phyloP scores from a whole-genome alignment of 257 asterid species.

The Lavandula angustifolia region DNA sequence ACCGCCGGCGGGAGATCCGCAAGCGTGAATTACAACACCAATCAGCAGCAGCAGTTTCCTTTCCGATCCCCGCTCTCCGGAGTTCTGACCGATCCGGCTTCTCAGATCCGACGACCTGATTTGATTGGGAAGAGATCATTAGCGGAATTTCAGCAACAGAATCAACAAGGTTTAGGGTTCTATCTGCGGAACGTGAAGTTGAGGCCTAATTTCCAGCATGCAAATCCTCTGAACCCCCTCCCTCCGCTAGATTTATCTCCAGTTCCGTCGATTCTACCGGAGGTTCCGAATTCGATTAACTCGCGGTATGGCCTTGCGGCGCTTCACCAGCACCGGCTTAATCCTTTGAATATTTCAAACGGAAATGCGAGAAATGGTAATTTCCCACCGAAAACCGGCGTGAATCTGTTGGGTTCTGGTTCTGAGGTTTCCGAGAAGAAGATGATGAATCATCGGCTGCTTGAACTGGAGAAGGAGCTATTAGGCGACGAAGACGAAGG shows the following conservation, averaged over 20 bases:
- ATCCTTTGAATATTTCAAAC: slow-evolving; percentile 24
- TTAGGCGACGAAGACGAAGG: slow-evolving; percentile 64
- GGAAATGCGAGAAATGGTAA: slow-evolving; percentile 24
- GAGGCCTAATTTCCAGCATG: slow-evolving; percentile 53
- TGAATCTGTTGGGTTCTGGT: slow-evolving; percentile 15
- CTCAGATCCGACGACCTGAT: slow-evolving; percentile 62
- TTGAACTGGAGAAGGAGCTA: slow-evolving; percentile 75
- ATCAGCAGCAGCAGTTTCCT: slow-evolving; percentile 43
- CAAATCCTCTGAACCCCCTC: slow-evolving; percentile 57
- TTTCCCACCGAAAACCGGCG: slow-evolving; percentile 35
- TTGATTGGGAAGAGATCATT: slow-evolving; percentile 72
- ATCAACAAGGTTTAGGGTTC: slow-evolving; percentile 49
- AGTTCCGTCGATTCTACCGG: slow-evolving; percentile 39
- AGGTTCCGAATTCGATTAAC: slow-evolving; percentile 39
- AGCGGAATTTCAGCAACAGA: slow-evolving; percentile 61
- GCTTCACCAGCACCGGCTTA: slow-evolving; percentile 53
- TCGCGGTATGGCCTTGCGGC: slow-evolving; percentile 53
- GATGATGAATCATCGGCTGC: slow-evolving; percentile 60
- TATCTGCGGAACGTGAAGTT: slow-evolving; percentile 70
- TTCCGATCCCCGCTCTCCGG: slow-evolving; percentile 64
- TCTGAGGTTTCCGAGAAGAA: slow-evolving; percentile 37
- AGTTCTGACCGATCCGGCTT: slow-evolving; percentile 46
- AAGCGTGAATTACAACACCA: slow-evolving; percentile 31
- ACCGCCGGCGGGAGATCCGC: slow-evolving; percentile 52
- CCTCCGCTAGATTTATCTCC: slow-evolving; percentile 63